A percentile compares a stretch with the other conserved stretches of the same genome.
phyloP scores from a whole-genome alignment of 805 yeast species.

The Sugiyamaella boreocaroliniensis region DNA sequence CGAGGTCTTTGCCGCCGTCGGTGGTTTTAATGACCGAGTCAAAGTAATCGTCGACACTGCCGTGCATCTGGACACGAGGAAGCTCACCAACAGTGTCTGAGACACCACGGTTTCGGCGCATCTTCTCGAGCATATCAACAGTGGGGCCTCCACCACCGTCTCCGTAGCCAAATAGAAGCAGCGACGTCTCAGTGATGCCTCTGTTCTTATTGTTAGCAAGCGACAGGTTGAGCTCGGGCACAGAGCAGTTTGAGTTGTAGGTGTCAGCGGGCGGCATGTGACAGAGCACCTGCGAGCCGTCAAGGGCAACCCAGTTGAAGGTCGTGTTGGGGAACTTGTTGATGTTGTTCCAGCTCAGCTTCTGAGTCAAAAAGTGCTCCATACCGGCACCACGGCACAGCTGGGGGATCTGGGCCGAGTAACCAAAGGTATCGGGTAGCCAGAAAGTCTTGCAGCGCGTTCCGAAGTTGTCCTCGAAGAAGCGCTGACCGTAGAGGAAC shows the following conservation, averaged over 20 bases:
- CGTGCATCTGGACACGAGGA: slow-evolving; percentile 75
- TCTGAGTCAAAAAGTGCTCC: slow-evolving; percentile 82
- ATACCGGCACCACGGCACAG: slow-evolving; percentile 79
- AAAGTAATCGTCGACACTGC: slow-evolving; percentile 70
- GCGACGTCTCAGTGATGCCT: slow-evolving; percentile 70
- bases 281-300: slow-evolving; percentile 86
- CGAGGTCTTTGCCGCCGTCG: slow-evolving; percentile 58
- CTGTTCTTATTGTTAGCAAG: slow-evolving; percentile 74
- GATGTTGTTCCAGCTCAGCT: slow-evolving; percentile 94
- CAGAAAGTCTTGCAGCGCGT: slow-evolving; percentile 70
- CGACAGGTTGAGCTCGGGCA: slow-evolving; percentile 83
- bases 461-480: slow-evolving; percentile 75
- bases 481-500: slow-evolving; percentile 83
- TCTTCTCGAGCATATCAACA: slow-evolving; percentile 83
- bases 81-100: slow-evolving; percentile 75
- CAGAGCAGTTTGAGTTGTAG: slow-evolving; percentile 88
- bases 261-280: slow-evolving; percentile 99
- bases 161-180: slow-evolving; percentile 84
- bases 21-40: slow-evolving; percentile 56
- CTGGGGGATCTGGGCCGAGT: slow-evolving; percentile 92
- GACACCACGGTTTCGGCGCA: slow-evolving; percentile 84
- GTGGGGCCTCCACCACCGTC: slow-evolving; percentile 99
- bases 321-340: slow-evolving; percentile 85
- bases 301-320: slow-evolving; percentile 92
- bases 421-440: slow-evolving; percentile 98